A percentile compares a stretch with the other conserved stretches of the same genome.
Evolutionary conservation across 768 basidiomycete genomes (phyloP).

Genomic region (Lentinula guzmanii): DNA sequence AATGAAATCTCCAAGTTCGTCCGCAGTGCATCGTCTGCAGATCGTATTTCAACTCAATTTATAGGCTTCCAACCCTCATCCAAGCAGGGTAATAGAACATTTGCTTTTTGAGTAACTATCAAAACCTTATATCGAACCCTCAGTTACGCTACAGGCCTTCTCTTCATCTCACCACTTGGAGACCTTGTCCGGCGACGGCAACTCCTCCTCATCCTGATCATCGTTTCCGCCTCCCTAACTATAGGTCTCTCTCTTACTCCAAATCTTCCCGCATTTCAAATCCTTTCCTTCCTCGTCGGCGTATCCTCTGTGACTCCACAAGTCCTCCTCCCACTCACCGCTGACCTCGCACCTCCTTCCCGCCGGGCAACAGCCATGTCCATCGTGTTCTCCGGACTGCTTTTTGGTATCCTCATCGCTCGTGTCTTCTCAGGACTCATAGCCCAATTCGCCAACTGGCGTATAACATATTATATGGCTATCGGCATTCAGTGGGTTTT

Average conservation of each 20-base stretch:
- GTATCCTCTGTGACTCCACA: slow-evolving; percentile 65
- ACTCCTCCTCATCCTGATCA: slow-evolving; percentile 54
- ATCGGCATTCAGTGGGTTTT: slow-evolving; percentile 44
- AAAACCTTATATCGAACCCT: background rate
- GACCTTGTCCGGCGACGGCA: slow-evolving; percentile 79
- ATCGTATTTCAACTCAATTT: background rate
- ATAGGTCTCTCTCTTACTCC: slow-evolving; percentile 67
- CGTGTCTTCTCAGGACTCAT: slow-evolving; percentile 53
- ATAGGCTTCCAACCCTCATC: slow-evolving; percentile 49
- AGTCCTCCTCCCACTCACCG: slow-evolving; percentile 60
- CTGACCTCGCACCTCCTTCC: slow-evolving; percentile 55
- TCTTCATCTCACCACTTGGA: slow-evolving; percentile 77
- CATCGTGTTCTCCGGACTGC: slow-evolving; percentile 41
- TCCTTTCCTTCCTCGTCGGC: slow-evolving; percentile 66
- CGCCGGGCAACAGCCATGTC: slow-evolving; percentile 53
- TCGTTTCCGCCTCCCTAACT: slow-evolving; percentile 49
- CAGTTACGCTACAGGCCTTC: slow-evolving; percentile 53
- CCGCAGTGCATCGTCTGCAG: background rate
- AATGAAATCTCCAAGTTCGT: slow-evolving; percentile 36
- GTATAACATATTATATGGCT: slow-evolving; percentile 50
- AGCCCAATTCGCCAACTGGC: slow-evolving; percentile 45
- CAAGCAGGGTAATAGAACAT: slow-evolving; percentile 51
- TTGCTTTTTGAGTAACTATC: background rate
- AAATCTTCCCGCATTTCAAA: slow-evolving; percentile 55
- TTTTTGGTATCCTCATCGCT: slow-evolving; percentile 49